Conservation (phyloP, 129 eudicot genomes). For the Artemisia tridentata region DNA sequence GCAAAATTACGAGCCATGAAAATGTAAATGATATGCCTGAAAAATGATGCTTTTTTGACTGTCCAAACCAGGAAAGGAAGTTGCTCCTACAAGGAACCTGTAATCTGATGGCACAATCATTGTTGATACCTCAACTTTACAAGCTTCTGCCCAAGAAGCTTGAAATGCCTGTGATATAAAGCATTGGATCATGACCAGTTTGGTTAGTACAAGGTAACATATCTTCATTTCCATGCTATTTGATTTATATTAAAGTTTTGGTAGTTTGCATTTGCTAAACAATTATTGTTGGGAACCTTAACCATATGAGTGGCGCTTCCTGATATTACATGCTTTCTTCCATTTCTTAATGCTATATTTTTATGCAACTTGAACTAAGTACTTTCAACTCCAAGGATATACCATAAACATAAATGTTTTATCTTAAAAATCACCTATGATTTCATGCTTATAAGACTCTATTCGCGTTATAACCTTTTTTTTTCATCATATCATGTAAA, state of each 20-base stretch:
- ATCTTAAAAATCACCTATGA: too few relatives aligned
- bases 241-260: background rate
- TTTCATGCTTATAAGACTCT: too few relatives aligned
- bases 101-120: slow-evolving; percentile 60
- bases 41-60: too few relatives aligned
- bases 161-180: slow-evolving; percentile 64
- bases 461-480: too few relatives aligned
- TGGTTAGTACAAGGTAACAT: too few relatives aligned
- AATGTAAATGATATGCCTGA: too few relatives aligned
- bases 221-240: too few relatives aligned
- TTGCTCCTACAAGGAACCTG: slow-evolving; percentile 65
- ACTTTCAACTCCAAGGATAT: too few relatives aligned
- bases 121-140: slow-evolving; percentile 58
- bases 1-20: too few relatives aligned
- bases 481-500: background rate
- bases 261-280: background rate
- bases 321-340: background rate
- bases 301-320: slow-evolving; percentile 12
- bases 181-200: slow-evolving; percentile 10
- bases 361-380: too few relatives aligned
- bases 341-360: background rate
- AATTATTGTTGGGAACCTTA: slow-evolving; percentile 3
- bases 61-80: too few relatives aligned
- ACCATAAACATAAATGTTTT: too few relatives aligned
- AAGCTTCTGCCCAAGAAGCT: slow-evolving; percentile 76